These are phyloP conservation scores for Populus trichocarpa DNA, from an alignment of 441 rosid genomes.

Conservation along the genomic window DNA sequence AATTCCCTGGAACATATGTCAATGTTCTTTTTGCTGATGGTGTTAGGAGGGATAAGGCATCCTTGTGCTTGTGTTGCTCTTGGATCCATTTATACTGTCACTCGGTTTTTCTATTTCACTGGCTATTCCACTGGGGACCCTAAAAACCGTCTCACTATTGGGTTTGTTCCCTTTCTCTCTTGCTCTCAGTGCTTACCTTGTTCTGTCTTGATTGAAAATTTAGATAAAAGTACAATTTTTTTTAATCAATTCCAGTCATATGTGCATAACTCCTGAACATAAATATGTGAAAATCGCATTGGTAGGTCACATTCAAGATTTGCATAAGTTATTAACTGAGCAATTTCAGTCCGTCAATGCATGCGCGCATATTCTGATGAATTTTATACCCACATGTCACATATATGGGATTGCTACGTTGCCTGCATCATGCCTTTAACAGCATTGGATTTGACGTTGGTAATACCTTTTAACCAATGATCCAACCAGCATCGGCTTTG, in stretches of 20 bases:
- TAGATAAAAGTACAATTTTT: neutral
- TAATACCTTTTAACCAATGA: too few species aligned
- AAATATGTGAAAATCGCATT: neutral
- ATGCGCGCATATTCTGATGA: neutral
- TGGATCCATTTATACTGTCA: slow-evolving; percentile 41
- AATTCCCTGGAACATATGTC: slow-evolving; percentile 85
- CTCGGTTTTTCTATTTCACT: slow-evolving; percentile 69
- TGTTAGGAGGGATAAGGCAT: slow-evolving; percentile 67
- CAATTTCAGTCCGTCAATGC: neutral
- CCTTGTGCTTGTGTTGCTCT: slow-evolving; percentile 50
- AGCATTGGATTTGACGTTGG: too few species aligned
- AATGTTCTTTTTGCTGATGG: slow-evolving; percentile 54
- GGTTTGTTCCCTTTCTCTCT: slow-evolving; percentile 33
- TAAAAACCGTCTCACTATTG: slow-evolving; percentile 58
- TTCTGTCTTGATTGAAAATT: neutral
- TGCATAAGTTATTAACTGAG: neutral
- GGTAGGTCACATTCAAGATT: neutral
- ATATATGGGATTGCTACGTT: too few species aligned
- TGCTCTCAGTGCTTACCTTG: neutral
- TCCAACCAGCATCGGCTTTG: too few species aligned
- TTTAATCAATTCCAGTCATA: neutral
- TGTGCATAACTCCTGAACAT: neutral
- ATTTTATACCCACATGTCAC: neutral
- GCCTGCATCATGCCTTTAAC: too few species aligned
- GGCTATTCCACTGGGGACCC: slow-evolving; percentile 83